These are phyloP conservation scores for Platanus orientalis DNA, from an alignment of 164 flowering plant genomes.

Conservation along the genomic window DNA sequence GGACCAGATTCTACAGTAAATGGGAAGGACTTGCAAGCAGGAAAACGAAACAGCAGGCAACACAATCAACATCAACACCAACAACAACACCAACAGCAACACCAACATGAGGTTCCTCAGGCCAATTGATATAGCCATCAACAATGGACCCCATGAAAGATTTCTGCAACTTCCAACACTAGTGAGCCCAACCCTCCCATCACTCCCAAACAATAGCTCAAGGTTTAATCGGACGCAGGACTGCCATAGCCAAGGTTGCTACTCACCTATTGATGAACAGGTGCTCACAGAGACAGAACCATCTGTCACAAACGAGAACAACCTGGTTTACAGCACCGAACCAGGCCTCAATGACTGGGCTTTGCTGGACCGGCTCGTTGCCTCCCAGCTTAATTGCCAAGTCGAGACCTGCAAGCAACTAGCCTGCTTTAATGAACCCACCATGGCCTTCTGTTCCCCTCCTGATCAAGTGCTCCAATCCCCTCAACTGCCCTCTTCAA, in stretches of 20 bases:
- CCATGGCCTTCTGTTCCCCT: slow-evolving; percentile 22
- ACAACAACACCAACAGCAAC: background rate
- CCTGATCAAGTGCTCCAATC: slow-evolving; percentile 26
- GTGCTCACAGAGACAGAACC: slow-evolving; percentile 4
- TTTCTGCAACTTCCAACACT: too few species aligned
- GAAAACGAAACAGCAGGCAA: too few species aligned
- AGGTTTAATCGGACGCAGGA: slow-evolving; percentile 14
- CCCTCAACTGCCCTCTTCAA: slow-evolving; percentile 17
- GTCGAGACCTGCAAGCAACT: slow-evolving; percentile 32
- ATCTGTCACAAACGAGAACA: too few species aligned
- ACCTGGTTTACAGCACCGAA: slow-evolving; percentile 3
- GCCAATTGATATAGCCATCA: too few species aligned
- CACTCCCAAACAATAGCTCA: slow-evolving; percentile 9
- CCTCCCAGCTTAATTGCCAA: slow-evolving; percentile 53
- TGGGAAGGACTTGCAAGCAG: too few species aligned
- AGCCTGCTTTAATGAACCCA: slow-evolving; percentile 28
- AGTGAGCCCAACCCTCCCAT: too few species aligned
- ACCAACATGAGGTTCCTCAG: too few species aligned
- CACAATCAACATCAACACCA: slow-evolving; percentile 9
- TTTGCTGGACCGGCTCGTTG: slow-evolving; percentile 53
- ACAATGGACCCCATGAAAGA: too few species aligned
- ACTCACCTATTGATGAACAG: slow-evolving; percentile 16
- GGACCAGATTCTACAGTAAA: too few species aligned
- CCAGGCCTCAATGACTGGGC: slow-evolving; percentile 43
- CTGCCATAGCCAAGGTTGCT: slow-evolving; percentile 15